phyloP scores from a whole-genome alignment of 169 alveolate species.

The Cryptosporidium canis region DNA sequence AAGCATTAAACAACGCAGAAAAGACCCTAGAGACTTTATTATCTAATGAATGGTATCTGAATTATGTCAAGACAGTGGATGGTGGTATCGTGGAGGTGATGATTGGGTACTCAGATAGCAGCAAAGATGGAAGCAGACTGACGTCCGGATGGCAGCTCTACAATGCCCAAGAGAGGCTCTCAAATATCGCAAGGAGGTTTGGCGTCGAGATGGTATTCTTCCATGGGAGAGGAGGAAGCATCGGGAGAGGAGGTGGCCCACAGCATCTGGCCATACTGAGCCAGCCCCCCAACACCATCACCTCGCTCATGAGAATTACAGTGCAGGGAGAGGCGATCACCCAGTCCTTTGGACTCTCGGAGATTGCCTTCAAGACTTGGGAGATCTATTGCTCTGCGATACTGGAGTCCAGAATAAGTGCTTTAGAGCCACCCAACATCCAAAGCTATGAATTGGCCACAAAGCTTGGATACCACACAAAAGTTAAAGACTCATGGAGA shows the following conservation, averaged over 20 bases:
- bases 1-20: conserved; percentile 80
- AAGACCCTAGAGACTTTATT: conserved; percentile 79
- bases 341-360: conserved; percentile 79
- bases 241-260: conserved; percentile 89
- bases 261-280: conserved; percentile 84
- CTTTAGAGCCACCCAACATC: neutral
- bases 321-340: conserved; percentile 83
- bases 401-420: conserved; percentile 72
- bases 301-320: conserved; percentile 83
- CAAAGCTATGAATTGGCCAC: neutral
- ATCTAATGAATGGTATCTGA: conserved; percentile 81
- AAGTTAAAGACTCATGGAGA: conserved; percentile 78
- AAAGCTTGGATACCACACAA: neutral
- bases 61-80: conserved; percentile 77
- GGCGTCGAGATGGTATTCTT: conserved; percentile 81
- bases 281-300: conserved; percentile 84
- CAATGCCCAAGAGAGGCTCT: conserved; percentile 80
- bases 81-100: conserved; percentile 82
- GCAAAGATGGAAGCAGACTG: conserved; percentile 87
- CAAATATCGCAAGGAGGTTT: conserved; percentile 77
- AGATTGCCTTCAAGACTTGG: conserved; percentile 80
- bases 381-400: conserved; percentile 84
- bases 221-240: conserved; percentile 88
- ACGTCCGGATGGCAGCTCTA: conserved; percentile 87
- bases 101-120: conserved; percentile 88